Conservation (phyloP, 176 grass and related monocot genomes). For the Ananas comosus region DNA sequence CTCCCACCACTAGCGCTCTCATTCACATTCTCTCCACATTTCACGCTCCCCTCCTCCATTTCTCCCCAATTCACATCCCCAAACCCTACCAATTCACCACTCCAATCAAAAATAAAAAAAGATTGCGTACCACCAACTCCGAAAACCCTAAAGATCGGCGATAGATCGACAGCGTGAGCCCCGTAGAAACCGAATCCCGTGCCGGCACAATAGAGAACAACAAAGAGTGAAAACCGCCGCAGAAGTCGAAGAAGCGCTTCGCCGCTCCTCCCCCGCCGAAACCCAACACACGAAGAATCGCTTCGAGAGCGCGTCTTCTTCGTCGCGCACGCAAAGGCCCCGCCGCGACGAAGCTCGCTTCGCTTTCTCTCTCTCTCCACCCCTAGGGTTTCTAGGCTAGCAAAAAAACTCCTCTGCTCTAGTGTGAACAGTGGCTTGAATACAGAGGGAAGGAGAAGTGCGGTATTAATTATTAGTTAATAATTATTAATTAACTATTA, state of each 20-base stretch:
- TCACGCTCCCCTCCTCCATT: slow-evolving; percentile 32
- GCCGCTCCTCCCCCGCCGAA: neutral
- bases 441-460: neutral
- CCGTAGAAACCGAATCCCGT: neutral
- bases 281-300: slow-evolving; percentile 13
- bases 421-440: neutral
- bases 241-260: slow-evolving; percentile 12
- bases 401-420: neutral
- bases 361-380: slow-evolving; percentile 9
- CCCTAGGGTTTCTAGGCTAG: slow-evolving; percentile 20
- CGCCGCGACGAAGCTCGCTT: slow-evolving; percentile 3
- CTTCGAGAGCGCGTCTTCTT: slow-evolving; percentile 20
- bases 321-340: slow-evolving; percentile 21
- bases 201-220: neutral
- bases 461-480: neutral
- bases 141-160: neutral
- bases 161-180: neutral
- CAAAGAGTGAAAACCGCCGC: neutral
- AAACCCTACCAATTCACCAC: neutral
- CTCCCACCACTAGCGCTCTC: slow-evolving; percentile 24
- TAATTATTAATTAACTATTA: neutral
- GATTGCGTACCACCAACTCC: slow-evolving; percentile 15
- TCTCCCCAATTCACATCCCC: slow-evolving; percentile 16
- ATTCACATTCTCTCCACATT: slow-evolving; percentile 12
- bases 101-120: neutral